Conservation (phyloP, 352 stramenopile species). For the Blastocystis sp. region DNA sequence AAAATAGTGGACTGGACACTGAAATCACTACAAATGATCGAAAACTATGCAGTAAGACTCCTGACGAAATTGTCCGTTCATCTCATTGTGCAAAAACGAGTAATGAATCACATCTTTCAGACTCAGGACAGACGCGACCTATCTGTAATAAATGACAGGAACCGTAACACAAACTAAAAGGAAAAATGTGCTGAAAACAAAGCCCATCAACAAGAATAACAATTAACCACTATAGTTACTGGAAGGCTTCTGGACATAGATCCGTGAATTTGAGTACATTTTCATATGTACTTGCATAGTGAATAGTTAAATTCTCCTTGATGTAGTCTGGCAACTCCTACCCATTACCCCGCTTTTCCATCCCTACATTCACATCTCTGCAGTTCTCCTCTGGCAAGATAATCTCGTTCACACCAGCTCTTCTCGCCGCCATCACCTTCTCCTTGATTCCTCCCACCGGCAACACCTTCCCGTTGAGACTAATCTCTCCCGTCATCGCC, state of each 20-base stretch:
- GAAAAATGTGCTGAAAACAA: not conserved
- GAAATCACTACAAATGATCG: no score
- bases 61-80: no score
- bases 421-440: conserved; percentile 94
- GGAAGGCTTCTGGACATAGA: conserved; percentile 54
- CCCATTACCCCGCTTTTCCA: conserved; percentile 62
- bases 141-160: not conserved
- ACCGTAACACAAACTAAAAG: not conserved
- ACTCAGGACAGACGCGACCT: not conserved
- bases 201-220: not conserved
- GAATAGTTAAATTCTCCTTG: conserved; percentile 85
- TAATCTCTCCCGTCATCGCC: conserved; percentile 93
- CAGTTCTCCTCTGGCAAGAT: conserved; percentile 86
- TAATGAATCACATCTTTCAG: no score
- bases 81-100: no score
- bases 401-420: conserved; percentile 85
- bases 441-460: conserved; percentile 97
- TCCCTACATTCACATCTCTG: conserved; percentile 82
- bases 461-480: conserved; percentile 93
- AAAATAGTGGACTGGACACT: no score
- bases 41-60: no score
- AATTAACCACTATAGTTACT: not conserved
- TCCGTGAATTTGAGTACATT: conserved; percentile 71
- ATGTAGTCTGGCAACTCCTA: conserved; percentile 84
- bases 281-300: conserved; percentile 92